Evolutionary conservation across 2,329 filamentous ascomycete species (phyloP), one percentile per base, ranked within the genome.

Genomic region (Diplodia scrobiculata): DNA sequence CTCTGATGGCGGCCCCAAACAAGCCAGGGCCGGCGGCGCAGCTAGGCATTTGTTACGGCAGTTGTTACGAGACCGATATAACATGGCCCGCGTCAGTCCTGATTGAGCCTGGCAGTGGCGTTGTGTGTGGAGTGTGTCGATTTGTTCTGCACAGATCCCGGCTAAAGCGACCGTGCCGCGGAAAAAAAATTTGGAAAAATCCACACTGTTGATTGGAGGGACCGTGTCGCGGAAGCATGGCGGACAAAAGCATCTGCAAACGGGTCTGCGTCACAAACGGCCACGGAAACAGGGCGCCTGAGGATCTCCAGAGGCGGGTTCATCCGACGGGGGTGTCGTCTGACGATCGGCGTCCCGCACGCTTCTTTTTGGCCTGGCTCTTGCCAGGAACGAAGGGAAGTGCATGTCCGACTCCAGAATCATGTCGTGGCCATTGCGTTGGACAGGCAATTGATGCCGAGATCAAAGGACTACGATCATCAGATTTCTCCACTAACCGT

Each of bases 271-370:
- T 11, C 36, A 27, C 11, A 17, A 17, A 25, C 25, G 48, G 21
- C 52, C 52, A 58, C 55, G 25, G 55, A 25, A 32, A 27, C 19
- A 47, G 38, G 55, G 25, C 38, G 41, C 55, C 55, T 48, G 55
- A 60, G 54, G 55, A 60, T 60, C 55, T 48, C 55, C 55, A 60
- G 55, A 34, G 10, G 38, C 55, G 55, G 55, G 55, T 19, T 34
- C 55, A 60, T 60, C 55, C 55, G 55, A 47, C 25, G 38, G 25
- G 55, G 38, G 29, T 41, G 27, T 34, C n/a, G 38, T 47, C 55
- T 48, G 25, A 17, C 25, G 55, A 60, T 60, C 38, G 27, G 36
- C 38, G 38, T 47, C 55, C 38, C 55, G 55, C 38, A 60, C 55
- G 21, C 55, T 60, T 48, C 14, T 41, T 60, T 60, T 60, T 34